phyloP scores from a whole-genome alignment of 352 stramenopile species.

The Pilasporangium apinafurcum region DNA sequence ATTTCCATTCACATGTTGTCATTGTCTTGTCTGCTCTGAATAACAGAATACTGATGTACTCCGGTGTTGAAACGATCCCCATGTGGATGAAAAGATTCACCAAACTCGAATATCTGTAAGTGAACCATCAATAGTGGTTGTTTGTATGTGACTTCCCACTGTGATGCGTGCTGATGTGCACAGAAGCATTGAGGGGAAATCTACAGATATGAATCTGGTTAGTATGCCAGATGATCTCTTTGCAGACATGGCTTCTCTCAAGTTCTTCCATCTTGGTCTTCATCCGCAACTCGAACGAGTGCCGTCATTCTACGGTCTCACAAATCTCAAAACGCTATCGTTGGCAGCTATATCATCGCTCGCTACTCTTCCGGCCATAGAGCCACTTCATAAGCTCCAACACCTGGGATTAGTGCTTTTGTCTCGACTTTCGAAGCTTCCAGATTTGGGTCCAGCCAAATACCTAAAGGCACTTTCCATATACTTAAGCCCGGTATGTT shows the following conservation, averaged over 20 bases:
- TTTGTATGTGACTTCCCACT: neutral
- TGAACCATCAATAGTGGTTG: neutral
- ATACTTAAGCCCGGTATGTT: constrained; percentile 18
- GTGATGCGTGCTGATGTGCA: constrained; percentile 1
- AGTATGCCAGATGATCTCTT: constrained; percentile 20
- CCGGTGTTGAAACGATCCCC: constrained; percentile 8
- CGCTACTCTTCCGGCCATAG: constrained; percentile 13
- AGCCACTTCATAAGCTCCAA: constrained; percentile 9
- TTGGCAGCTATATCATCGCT: constrained; percentile 14
- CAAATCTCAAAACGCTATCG: constrained; percentile 23
- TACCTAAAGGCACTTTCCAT: constrained; percentile 9
- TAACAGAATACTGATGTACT: constrained; percentile 29
- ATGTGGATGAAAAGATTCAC: constrained; percentile 18
- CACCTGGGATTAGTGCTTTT: constrained; percentile 15
- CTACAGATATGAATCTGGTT: constrained; percentile 6
- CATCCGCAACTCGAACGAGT: constrained; percentile 13
- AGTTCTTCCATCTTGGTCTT: constrained; percentile 20
- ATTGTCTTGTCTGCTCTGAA: neutral
- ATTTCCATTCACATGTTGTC: neutral
- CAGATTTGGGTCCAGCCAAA: constrained; percentile 10
- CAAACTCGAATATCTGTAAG: constrained; percentile 36
- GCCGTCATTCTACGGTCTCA: constrained; percentile 17
- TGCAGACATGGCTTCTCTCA: constrained; percentile 18
- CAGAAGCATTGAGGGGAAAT: constrained; percentile 16
- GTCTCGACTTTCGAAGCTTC: constrained; percentile 10